Conservation (phyloP, 1,139 yeast species). For the Lodderomyces pseudojiufengensis region DNA sequence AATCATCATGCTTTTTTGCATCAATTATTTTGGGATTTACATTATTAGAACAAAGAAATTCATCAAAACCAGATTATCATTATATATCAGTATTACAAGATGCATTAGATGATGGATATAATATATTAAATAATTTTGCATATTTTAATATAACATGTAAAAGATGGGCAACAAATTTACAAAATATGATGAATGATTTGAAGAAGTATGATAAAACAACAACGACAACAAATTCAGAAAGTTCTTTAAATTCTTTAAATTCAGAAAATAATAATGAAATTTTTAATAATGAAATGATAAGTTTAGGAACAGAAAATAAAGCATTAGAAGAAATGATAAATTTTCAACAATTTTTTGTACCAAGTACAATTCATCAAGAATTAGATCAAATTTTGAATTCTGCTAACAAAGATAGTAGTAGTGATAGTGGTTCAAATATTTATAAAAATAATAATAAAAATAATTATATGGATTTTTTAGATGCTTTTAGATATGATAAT, state of each 20-base stretch:
- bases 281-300: conserved; percentile 13
- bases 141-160: conserved; percentile 13
- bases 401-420: too few relatives aligned
- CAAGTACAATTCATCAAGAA: conserved; percentile 5
- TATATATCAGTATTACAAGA: conserved; percentile 14
- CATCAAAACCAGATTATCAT: conserved; percentile 12
- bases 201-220: conserved; percentile 6
- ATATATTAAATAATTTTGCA: conserved; percentile 9
- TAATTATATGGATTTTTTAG: conserved; percentile 8
- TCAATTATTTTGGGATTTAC: conserved; percentile 14
- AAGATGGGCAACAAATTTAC: conserved; percentile 13
- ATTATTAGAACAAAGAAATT: conserved; percentile 12
- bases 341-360: conserved; percentile 14
- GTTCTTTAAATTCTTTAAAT: conserved; percentile 2
- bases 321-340: conserved; percentile 14
- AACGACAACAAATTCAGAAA: conserved; percentile 2
- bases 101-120: conserved; percentile 12
- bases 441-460: not conserved
- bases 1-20: conserved; percentile 12
- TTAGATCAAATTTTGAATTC: conserved; percentile 9
- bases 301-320: conserved; percentile 12
- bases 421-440: not conserved
- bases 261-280: conserved; percentile 7
- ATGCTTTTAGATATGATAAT: conserved; percentile 11
- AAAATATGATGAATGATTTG: conserved; percentile 13